phyloP scores from a whole-genome alignment of 805 yeast species.

The Metschnikowia peoriensis region DNA sequence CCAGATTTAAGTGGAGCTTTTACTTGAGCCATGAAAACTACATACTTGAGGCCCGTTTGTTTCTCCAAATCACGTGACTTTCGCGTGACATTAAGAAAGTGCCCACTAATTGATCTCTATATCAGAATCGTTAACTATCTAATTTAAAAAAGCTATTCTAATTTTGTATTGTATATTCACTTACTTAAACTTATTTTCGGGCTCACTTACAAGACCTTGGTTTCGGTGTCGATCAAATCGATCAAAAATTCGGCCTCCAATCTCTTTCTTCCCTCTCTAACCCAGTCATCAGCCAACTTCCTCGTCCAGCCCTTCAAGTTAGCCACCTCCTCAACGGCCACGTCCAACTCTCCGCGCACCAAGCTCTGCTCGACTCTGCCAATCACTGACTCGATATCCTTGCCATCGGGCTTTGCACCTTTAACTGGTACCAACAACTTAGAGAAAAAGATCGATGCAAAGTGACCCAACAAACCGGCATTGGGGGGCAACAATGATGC shows the following conservation, averaged over 20 bases:
- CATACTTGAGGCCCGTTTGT: neutral
- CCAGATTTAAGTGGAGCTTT: neutral
- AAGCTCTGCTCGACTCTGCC: constrained; percentile 80
- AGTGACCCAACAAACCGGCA: constrained; percentile 92
- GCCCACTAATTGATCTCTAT: no score
- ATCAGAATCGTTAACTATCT: no score
- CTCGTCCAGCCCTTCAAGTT: constrained; percentile 91
- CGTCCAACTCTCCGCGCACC: constrained; percentile 71
- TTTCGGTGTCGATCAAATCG: constrained; percentile 63
- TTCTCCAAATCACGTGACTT: neutral
- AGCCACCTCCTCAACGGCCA: constrained; percentile 91
- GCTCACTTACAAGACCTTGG: constrained; percentile 36
- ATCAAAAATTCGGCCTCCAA: constrained; percentile 83
- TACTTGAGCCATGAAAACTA: no score
- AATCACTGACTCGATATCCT: constrained; percentile 84
- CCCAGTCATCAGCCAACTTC: constrained; percentile 89
- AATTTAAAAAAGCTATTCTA: neutral
- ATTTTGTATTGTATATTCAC: neutral
- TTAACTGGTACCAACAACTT: constrained; percentile 70
- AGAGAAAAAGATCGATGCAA: constrained; percentile 76
- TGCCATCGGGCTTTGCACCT: constrained; percentile 72
- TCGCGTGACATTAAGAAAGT: neutral
- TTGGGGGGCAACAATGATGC: constrained; percentile 90
- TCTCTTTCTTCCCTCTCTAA: constrained; percentile 82
- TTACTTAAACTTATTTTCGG: neutral